Evolutionary conservation across 1,139 yeast species (phyloP).

Genomic region (Kurtzmaniella natalensis): DNA sequence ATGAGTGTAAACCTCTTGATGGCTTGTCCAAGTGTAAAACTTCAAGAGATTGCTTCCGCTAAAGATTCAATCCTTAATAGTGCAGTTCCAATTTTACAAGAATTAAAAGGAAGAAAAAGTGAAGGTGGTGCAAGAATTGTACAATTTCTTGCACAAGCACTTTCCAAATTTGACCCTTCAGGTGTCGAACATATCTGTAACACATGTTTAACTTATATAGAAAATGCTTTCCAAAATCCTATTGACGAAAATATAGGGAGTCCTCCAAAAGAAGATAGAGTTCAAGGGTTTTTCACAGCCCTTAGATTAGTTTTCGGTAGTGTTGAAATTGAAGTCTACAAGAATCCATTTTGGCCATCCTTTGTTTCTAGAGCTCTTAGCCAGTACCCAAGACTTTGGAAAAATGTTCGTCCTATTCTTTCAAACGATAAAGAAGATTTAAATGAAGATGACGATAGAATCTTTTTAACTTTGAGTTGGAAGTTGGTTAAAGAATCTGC

Average conservation of each 20-base stretch:
- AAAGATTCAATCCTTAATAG: slow-evolving; percentile 19
- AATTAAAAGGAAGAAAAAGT: slow-evolving; percentile 64
- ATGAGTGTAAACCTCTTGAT: slow-evolving; percentile 45
- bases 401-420: slow-evolving; percentile 46
- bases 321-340: slow-evolving; percentile 14
- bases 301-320: slow-evolving; percentile 45
- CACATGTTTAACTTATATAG: slow-evolving; percentile 24
- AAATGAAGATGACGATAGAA: slow-evolving; percentile 33
- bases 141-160: slow-evolving; percentile 40
- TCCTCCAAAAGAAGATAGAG: slow-evolving; percentile 36
- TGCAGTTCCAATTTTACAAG: slow-evolving; percentile 43
- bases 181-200: slow-evolving; percentile 23
- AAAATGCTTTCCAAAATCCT: slow-evolving; percentile 25
- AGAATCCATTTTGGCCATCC: slow-evolving; percentile 5
- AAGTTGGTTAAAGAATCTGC: slow-evolving; percentile 79
- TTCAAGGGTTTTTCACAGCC: slow-evolving; percentile 67
- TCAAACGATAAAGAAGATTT: slow-evolving; percentile 48
- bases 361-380: slow-evolving; percentile 7
- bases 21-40: slow-evolving; percentile 39
- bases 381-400: slow-evolving; percentile 43
- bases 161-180: slow-evolving; percentile 13
- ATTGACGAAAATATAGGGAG: slow-evolving; percentile 25
- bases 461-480: slow-evolving; percentile 76
- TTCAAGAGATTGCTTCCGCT: slow-evolving; percentile 12
- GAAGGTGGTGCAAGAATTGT: slow-evolving; percentile 78